Evolutionary conservation across 345 rosid genomes (phyloP).

Genomic region (Capsella bursapastoris): DNA sequence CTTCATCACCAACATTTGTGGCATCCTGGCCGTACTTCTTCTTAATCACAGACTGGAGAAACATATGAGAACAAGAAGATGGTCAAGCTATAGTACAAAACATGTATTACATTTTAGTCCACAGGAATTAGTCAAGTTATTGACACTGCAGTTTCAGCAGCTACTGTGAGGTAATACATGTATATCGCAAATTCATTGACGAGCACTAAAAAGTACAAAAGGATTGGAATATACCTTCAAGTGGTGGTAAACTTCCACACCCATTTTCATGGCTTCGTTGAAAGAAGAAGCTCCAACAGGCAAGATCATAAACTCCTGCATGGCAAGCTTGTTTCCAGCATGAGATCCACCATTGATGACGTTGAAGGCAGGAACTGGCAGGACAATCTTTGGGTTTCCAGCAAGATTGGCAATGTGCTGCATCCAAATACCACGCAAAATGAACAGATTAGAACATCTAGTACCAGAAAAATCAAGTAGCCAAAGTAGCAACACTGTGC

Average conservation of each 20-base stretch:
- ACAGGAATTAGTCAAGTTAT: not conserved
- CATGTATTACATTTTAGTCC: not conserved
- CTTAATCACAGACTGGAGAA: conserved; percentile 46
- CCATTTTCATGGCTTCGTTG: conserved; percentile 99
- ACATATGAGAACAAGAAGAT: not conserved
- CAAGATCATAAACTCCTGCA: conserved; percentile 99
- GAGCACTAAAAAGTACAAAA: not conserved
- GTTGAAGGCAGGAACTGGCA: conserved; percentile 98
- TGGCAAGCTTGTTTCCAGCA: conserved; percentile 98
- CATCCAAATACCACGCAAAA: conserved; percentile 25
- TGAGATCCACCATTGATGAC: conserved; percentile 99
- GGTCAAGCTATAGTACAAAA: not conserved
- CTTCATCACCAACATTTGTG: conserved; percentile 98
- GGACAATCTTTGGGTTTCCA: conserved; percentile 83
- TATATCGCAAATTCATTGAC: not conserved
- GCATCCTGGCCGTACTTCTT: conserved; percentile 98
- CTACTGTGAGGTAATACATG: not conserved
- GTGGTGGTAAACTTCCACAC: conserved; percentile 92
- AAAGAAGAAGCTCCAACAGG: conserved; percentile 92
- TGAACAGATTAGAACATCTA: conserved; percentile 11
- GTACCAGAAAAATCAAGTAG: not conserved
- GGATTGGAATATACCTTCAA: conserved; percentile 62
- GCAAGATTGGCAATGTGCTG: conserved; percentile 85
- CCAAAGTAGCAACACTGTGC: not conserved
- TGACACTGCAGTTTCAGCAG: not conserved